Evolutionary conservation across 768 basidiomycete genomes (phyloP).

Genomic region (Trametes meyenii): DNA sequence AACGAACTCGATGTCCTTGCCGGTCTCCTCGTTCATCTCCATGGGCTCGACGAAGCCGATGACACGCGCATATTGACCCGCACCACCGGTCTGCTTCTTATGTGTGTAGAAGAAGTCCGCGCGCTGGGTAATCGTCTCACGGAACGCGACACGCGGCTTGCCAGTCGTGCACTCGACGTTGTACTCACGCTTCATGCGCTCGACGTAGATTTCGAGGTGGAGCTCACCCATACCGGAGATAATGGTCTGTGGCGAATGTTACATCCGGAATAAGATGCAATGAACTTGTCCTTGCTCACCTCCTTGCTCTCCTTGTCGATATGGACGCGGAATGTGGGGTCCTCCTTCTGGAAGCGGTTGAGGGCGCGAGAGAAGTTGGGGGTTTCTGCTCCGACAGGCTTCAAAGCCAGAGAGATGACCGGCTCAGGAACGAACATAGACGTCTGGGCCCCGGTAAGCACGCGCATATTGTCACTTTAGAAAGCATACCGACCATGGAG

Average conservation of each 20-base stretch:
- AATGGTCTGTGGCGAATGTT: slow-evolving; percentile 73
- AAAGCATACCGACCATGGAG: slow-evolving; percentile 71
- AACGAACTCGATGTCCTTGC: slow-evolving; percentile 84
- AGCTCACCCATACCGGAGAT: slow-evolving; percentile 99
- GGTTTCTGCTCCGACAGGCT: slow-evolving; percentile 88
- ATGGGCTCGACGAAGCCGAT: slow-evolving; percentile 91
- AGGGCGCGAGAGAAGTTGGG: slow-evolving; percentile 97
- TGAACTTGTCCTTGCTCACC: slow-evolving; percentile 45
- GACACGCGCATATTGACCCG: slow-evolving; percentile 95
- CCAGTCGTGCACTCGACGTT: slow-evolving; percentile 91
- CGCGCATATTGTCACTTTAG: background rate
- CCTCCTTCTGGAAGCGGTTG: slow-evolving; percentile 97
- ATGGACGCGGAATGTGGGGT: slow-evolving; percentile 98
- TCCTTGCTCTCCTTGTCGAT: slow-evolving; percentile 94
- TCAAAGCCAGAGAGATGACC: slow-evolving; percentile 94
- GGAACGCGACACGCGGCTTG: slow-evolving; percentile 94
- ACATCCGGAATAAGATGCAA: background rate
- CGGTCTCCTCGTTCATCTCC: slow-evolving; percentile 70
- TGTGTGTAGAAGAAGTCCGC: slow-evolving; percentile 90
- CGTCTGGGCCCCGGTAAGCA: slow-evolving; percentile 52
- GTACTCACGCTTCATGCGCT: slow-evolving; percentile 98
- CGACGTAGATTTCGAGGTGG: slow-evolving; percentile 98
- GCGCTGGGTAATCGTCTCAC: slow-evolving; percentile 87
- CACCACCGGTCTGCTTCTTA: slow-evolving; percentile 98
- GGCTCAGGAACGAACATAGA: slow-evolving; percentile 99